Percentiles rank a stretch among this genome's conserved stretches.
Conservation (phyloP, 2,329 filamentous ascomycete genomes). For the Sclerotinia spermophila region DNA sequence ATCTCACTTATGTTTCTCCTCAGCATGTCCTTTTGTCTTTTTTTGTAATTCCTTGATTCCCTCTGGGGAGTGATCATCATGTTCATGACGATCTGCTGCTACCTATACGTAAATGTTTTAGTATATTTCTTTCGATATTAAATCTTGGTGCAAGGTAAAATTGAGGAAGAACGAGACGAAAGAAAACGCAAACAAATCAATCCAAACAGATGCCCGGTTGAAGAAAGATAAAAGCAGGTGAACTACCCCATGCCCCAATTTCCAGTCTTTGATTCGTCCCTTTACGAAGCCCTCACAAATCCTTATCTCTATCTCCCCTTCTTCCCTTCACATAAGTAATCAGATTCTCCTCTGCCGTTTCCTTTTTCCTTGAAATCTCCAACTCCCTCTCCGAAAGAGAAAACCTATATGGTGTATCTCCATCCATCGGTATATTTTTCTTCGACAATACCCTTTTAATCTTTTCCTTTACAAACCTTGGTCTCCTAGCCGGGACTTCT, state of each 20-base stretch:
- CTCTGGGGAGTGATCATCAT: constrained; percentile 16
- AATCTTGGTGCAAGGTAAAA: not conserved
- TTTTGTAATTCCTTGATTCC: constrained; percentile 57
- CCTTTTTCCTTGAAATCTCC: not conserved
- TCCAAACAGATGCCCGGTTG: not conserved
- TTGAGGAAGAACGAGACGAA: not conserved
- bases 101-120: constrained; percentile 21
- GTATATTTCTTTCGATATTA: not conserved
- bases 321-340: not conserved
- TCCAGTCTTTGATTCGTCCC: too few relatives aligned
- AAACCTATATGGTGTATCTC: not conserved
- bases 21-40: constrained; percentile 42
- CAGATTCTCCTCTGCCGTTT: not conserved
- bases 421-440: not conserved
- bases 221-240: not conserved
- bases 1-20: constrained; percentile 36
- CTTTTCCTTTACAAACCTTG: not conserved
- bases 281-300: not conserved
- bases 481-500: not conserved
- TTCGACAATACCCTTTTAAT: not conserved
- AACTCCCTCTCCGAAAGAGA: not conserved
- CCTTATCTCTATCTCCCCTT: too few relatives aligned
- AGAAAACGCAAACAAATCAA: not conserved
- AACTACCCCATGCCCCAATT: not conserved
- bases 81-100: constrained; percentile 27